phyloP scores from a whole-genome alignment of 2,329 filamentous ascomycete species.

The Coniella lustricola region DNA sequence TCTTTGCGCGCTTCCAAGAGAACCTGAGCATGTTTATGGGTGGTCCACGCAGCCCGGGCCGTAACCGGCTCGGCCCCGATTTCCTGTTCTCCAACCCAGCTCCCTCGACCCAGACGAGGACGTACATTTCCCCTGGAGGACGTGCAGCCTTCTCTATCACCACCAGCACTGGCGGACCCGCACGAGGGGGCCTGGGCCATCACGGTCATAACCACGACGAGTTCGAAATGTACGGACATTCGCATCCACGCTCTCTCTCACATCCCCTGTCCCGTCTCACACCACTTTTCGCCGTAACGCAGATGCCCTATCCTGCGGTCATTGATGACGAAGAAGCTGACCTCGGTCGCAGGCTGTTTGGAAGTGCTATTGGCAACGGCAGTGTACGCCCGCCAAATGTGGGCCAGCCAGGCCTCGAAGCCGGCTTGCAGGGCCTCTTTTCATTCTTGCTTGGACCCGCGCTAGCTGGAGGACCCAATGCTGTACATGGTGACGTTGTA shows the following conservation, averaged over 20 bases:
- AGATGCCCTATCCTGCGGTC: conserved; percentile 12
- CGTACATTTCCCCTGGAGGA: conserved; percentile 5
- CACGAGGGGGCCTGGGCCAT: conserved; percentile 22
- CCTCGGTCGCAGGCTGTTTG: conserved; percentile 35
- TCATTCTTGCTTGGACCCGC: conserved; percentile 43
- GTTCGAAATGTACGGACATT: conserved; percentile 42
- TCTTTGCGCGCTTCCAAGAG: conserved; percentile 32
- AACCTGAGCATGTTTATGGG: conserved; percentile 34
- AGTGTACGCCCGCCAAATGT: conserved; percentile 22
- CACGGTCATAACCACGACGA: conserved; percentile 37
- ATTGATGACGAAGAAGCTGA: conserved; percentile 25
- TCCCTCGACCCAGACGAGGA: conserved; percentile 6
- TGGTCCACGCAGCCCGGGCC: conserved; percentile 23
- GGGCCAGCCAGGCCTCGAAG: conserved; percentile 24
- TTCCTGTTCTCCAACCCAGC: conserved; percentile 1
- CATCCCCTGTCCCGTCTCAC: background rate
- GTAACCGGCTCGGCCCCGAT: conserved; percentile 1
- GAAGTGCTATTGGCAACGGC: conserved; percentile 34
- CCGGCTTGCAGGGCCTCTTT: conserved; percentile 46
- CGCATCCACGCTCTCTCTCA: background rate
- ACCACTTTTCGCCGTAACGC: conserved; percentile 8
- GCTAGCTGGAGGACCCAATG: conserved; percentile 26
- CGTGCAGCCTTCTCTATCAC: conserved; percentile 14
- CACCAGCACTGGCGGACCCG: conserved; percentile 7
- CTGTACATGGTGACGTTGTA: conserved; percentile 68